Base-by-base conservation (phyloP, 1,139 yeast species). In the Blastobotrys proliferans region DNA sequence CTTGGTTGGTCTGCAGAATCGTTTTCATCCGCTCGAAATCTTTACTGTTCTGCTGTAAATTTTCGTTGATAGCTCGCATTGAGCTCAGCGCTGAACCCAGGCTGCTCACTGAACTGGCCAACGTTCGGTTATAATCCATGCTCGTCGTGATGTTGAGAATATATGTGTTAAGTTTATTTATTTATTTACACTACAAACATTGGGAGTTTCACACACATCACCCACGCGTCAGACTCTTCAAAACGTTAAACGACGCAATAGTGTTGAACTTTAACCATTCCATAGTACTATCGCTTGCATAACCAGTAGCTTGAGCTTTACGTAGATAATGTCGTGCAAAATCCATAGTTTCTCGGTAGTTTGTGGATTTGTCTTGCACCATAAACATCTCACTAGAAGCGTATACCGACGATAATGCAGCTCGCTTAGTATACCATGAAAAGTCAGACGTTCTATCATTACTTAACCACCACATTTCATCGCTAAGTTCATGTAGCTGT, bases 381-480 rank as follows among this genome's bases (percentile, higher is more conserved):
- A 83, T 85, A 67, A 76, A 86, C 50, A 87, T 67, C 61, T 92
- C 97, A 1, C 67, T 58, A 27, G 82, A 73, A 1, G 84, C 83
- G 59, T 84, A 87, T 3, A 84, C 74, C 0, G 83, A 71, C 16
- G 87, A 74, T 22, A 90, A 62, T 4, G 85, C 74, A 21, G 81
- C 68, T 52, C 97, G 71, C 60, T 88, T 85, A n/a, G 94, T 70
- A 62, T 92, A 92, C 98, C 98, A 92, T 2, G 86, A 82, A 62
- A 85, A 81, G 62, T 87, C 96, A 48, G 82, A 77, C n/a, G 94
- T 78, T 43, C 71, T 66, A 59, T 90, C 97, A 3, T 90, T 94
- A 0, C 95, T 79, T 54, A 79, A 79, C 62, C 68, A 87, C 41
- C 87, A 77, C 50, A 92, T 72, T 59, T 92, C 97, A 62, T 92